Percentiles rank a stretch among this genome's conserved stretches.
phyloP scores from a whole-genome alignment of 2,329 filamentous ascomycete genomes.

The Trichoderma breve region DNA sequence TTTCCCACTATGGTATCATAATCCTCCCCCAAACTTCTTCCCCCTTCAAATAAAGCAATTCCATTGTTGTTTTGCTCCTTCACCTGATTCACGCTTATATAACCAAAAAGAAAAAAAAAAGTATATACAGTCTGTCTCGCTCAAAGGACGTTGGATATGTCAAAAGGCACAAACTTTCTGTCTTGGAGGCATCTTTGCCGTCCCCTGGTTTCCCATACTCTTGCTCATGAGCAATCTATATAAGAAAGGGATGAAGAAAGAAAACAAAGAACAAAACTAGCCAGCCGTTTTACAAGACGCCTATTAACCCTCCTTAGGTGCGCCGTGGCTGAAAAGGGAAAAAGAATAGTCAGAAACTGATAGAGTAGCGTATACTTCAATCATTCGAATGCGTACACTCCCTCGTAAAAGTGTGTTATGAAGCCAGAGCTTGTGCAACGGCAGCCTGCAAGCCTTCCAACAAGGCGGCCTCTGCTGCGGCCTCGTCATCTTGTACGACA shows the following conservation, averaged over 20 bases:
- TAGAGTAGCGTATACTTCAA: background rate
- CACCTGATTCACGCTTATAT: background rate
- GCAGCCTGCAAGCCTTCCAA: constrained; percentile 37
- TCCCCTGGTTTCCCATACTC: background rate
- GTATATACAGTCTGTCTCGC: background rate
- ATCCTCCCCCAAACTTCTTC: background rate
- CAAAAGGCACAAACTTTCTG: background rate
- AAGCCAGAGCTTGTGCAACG: constrained; percentile 30
- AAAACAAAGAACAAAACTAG: background rate
- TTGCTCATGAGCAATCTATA: background rate
- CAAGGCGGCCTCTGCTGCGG: constrained; percentile 36
- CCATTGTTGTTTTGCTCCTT: background rate
- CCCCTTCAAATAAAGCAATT: background rate
- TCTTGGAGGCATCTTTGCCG: background rate
- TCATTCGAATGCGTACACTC: background rate
- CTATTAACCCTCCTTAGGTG: background rate
- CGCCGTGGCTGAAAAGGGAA: background rate
- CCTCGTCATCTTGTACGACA: constrained; percentile 30
- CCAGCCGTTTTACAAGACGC: background rate
- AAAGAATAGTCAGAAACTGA: background rate
- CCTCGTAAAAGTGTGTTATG: background rate
- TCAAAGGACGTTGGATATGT: background rate
- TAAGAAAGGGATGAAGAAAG: background rate
- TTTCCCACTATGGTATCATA: constrained; percentile 17
- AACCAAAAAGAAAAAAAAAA: background rate